These are phyloP conservation scores for Candida smagusa DNA, from an alignment of 1,139 yeast species.

Conservation along the genomic window DNA sequence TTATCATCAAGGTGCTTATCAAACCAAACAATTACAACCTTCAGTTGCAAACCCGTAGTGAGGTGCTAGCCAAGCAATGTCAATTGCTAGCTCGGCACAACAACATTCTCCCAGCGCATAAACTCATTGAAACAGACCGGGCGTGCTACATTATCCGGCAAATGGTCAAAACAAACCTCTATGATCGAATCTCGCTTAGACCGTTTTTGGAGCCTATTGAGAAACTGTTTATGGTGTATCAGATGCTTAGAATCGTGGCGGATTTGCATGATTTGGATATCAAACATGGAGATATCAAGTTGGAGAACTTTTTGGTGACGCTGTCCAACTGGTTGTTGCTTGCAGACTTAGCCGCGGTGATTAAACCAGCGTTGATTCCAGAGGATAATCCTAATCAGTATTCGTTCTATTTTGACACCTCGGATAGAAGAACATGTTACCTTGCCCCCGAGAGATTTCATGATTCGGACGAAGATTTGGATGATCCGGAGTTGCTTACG, in stretches of 20 bases:
- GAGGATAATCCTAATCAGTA: slow-evolving; percentile 95
- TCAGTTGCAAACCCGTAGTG: slow-evolving; percentile 31
- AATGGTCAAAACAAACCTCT: slow-evolving; percentile 69
- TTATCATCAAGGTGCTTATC: slow-evolving; percentile 76
- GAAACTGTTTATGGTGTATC: slow-evolving; percentile 81
- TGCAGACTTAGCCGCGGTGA: slow-evolving; percentile 75
- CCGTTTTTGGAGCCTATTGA: slow-evolving; percentile 85
- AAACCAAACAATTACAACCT: slow-evolving; percentile 54
- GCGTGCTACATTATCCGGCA: slow-evolving; percentile 91
- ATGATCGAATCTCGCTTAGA: slow-evolving; percentile 81
- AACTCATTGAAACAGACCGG: slow-evolving; percentile 80
- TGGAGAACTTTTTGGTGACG: slow-evolving; percentile 83
- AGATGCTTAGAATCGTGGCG: slow-evolving; percentile 58
- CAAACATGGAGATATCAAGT: slow-evolving; percentile 86
- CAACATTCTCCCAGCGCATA: slow-evolving; percentile 68
- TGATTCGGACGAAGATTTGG: slow-evolving; percentile 30
- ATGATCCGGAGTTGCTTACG: slow-evolving; percentile 39
- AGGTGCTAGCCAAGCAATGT: slow-evolving; percentile 33
- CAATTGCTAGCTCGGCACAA: slow-evolving; percentile 48
- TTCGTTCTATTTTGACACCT: slow-evolving; percentile 87
- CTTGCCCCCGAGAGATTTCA: slow-evolving; percentile 92
- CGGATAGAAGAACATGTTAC: slow-evolving; percentile 83
- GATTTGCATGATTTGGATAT: slow-evolving; percentile 61
- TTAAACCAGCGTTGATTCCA: slow-evolving; percentile 81
- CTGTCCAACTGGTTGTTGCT: slow-evolving; percentile 87